Base-by-base conservation (phyloP, 2,329 filamentous ascomycete genomes). In the Botrytis pseudocinerea region DNA sequence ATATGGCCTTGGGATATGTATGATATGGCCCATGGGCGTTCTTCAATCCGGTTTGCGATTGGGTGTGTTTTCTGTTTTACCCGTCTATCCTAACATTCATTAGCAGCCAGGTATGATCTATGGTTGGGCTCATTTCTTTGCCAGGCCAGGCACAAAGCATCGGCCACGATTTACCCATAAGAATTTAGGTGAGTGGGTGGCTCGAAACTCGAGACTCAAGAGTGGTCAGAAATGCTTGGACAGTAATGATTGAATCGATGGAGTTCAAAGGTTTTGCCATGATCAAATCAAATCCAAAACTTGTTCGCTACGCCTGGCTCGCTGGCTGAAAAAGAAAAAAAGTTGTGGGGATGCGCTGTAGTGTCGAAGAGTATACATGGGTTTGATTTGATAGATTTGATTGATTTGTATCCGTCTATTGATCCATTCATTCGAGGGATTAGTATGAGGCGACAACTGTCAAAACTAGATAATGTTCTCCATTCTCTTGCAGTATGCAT, bases 381-480 rank as follows among this genome's bases (percentile, higher is more conserved):
- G 40, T 60, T 70, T 54, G 48, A 54, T 54, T 54, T 54, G 48
- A n/a, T 54, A 14, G 38, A 22, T 18, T 60, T n/a, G 48, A n/a
- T 54, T n/a, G 38, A 22, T 18, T 60, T 46, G 32, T 46, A n/a
- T 69, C 48, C 12, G 48, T 54, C 48, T 54, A 7, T 54, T 40
- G 66, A 35, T 69, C 51, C 28, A 42, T 38, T 69, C 54, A 70
- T 61, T 60, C 51, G 68, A 57, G 40, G 68, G 32, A 61, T 61
- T 54, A 60, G 48, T n/a, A 70, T 70, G 68, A 61, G 54, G 68
- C 68, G 68, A 70, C 68, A 70, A 57, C 68, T 70, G 68, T 70
- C 68, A 60, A 57, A 51, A 51, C 66, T 54, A 60, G 57, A 38
- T 69, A 69, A 38, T 69, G 51, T 32, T 28, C 40, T 65, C 40